Base-by-base conservation (phyloP, 129 eudicot genomes). In the Glebionis coronaria region DNA sequence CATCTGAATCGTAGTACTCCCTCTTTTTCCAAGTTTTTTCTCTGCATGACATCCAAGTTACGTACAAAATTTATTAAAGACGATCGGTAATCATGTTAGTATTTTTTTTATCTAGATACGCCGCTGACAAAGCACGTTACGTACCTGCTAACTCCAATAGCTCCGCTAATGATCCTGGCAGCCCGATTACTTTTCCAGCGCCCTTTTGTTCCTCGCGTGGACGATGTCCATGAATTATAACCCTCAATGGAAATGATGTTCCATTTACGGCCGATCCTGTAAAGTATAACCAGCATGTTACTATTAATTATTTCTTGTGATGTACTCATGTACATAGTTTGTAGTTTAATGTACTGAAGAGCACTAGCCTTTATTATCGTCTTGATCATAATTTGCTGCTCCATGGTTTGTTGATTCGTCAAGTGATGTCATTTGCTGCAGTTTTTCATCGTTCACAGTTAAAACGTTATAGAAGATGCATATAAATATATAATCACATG, bases 201-300 rank as follows among this genome's bases (percentile, higher is more conserved):
- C 73, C 76, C 10, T 60, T 60, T 67, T 52, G 67, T 60, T 78
- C 69, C 58, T 80, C 70, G 67, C 76, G 77, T 68, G 95, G 97
- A 44, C 78, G 91, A 76, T 90, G 82, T 27, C 91, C 91, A 52
- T 90, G 95, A 68, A 90, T 79, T 31, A 86, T 80, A 61, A 90
- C 79, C 77, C 97, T 82, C 65, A 65, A 45, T 28, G 87, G 87
- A 52, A 56, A 47, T 40, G 70, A 44, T 28, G 73, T 27, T 13
- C n/a, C 65, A 65, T 63, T 45, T 63, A 52, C 56, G 21, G 82
- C 73, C 56, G 68, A 61, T 82, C 82, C 97, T 90, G 80, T 70
- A 57, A 46, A 63, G 4, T 35, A 55, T 58, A 63, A 6, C 6
- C 53, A 16, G 23, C 4, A 7, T 13, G 15, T 21, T 61, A 9